Evolutionary conservation across 2,329 filamentous ascomycete species (phyloP), one percentile per base, ranked within the genome.

Genomic region (Paracoccidioides brasiliensis): DNA sequence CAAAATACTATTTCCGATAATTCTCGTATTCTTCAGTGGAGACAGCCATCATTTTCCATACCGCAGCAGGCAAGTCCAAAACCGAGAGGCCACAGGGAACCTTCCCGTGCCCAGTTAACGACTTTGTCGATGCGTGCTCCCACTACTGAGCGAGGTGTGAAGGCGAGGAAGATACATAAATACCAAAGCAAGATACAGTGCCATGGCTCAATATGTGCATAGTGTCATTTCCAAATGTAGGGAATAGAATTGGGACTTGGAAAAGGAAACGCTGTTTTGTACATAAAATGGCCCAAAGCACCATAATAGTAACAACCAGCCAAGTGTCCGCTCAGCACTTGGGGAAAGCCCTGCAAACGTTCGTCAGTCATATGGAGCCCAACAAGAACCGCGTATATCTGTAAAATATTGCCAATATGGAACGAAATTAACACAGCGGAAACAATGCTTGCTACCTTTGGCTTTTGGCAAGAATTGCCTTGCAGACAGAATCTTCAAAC

Each of bases 31-130:
- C 66, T 72, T 74, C 33, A 73, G n/a, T n/a, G 37, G 88, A 93
- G 22, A 89, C 78, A 70, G 90, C 86, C 88, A 94, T 94, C 88
- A 94, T 94, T 70, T 70, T 94, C 88, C 68, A 94, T 75, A 71
- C 86, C 88, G 72, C 88, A 94, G 79, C 88, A 94, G 66, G 88
- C 88, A 51, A 93, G 84, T 53, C 85, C 88, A 69, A 94, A 94
- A 52, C 86, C 90, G 80, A 94, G 84, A 63, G 88, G 88, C 88
- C 88, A 94, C 53, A 93, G 77, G 14, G 88, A 94, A 55, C 84
- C 82, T 73, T 93, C 86, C 52, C 88, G 83, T 41, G 82, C 85
- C 88, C 88, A 94, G 76, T 90, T 91, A 72, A 85, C 76, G 60
- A 93, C 79, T 66, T 85, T 79, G 69, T 94, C 88, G 66, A 53